Evolutionary conservation across 2,329 filamentous ascomycete genomes (phyloP).

Genomic region (Verticillium tricorpus): DNA sequence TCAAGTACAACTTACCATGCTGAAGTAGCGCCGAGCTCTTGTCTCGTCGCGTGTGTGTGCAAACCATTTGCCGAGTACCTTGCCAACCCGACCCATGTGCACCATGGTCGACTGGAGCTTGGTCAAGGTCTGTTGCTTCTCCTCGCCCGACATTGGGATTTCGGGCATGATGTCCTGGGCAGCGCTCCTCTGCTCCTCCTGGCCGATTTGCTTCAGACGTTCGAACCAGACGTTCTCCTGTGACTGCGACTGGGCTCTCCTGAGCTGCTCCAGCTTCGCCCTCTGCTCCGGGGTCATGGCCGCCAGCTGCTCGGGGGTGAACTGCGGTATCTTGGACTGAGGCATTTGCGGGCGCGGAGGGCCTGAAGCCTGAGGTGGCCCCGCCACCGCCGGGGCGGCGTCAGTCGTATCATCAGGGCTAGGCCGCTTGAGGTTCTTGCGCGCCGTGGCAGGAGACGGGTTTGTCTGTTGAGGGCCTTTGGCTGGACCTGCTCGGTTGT

Average conservation of each 20-base stretch:
- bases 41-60: slow-evolving; percentile 41
- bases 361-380: slow-evolving; percentile 2
- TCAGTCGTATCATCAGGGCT: slow-evolving; percentile 37
- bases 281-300: slow-evolving; percentile 39
- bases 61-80: slow-evolving; percentile 44
- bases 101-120: slow-evolving; percentile 36
- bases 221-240: slow-evolving; percentile 8
- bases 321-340: slow-evolving; percentile 15
- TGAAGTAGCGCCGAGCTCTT: slow-evolving; percentile 48
- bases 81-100: slow-evolving; percentile 41
- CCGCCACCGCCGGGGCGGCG: slow-evolving; percentile 13
- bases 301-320: slow-evolving; percentile 33
- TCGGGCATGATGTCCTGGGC: slow-evolving; percentile 35
- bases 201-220: slow-evolving; percentile 29
- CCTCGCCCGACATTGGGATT: slow-evolving; percentile 41
- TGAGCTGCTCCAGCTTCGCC: slow-evolving; percentile 35
- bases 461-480: slow-evolving; percentile 30
- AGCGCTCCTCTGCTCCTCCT: slow-evolving; percentile 36
- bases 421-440: slow-evolving; percentile 47
- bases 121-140: slow-evolving; percentile 36
- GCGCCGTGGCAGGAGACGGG: slow-evolving; percentile 30
- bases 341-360: slow-evolving; percentile 12
- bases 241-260: slow-evolving; percentile 16
- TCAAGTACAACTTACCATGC: slow-evolving; percentile 36
- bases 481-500: slow-evolving; percentile 23